These are phyloP conservation scores for Dimocarpus longan DNA, from an alignment of 345 rosid species.

Conservation along the genomic window DNA sequence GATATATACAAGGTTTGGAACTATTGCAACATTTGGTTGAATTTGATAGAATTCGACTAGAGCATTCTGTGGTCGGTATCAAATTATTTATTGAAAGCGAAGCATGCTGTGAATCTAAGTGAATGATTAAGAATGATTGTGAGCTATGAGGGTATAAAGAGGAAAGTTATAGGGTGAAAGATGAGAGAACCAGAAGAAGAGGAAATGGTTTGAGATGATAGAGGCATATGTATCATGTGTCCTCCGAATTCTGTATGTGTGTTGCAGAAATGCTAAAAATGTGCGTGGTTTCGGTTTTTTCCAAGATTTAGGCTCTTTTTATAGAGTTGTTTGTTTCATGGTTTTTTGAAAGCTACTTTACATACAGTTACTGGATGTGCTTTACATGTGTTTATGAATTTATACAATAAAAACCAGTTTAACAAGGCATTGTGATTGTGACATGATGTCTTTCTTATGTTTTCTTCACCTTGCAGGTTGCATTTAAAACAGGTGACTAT, in stretches of 20 bases:
- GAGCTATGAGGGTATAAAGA: background rate
- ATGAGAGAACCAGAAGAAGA: background rate
- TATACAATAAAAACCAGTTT: background rate
- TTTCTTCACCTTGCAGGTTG: constrained; percentile 59
- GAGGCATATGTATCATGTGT: background rate
- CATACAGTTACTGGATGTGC: background rate
- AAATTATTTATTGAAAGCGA: background rate
- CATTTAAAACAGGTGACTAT: constrained; percentile 90
- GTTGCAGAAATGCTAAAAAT: background rate
- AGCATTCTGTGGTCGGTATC: background rate
- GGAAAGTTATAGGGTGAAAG: background rate
- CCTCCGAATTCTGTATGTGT: background rate
- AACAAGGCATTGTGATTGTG: background rate
- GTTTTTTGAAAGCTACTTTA: background rate
- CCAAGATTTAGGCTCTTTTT: background rate
- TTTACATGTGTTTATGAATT: background rate
- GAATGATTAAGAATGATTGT: background rate
- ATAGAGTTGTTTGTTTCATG: background rate
- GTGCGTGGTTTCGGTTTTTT: too few species aligned
- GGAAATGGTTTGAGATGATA: background rate
- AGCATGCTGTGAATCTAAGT: background rate
- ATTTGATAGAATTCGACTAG: background rate
- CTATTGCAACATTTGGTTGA: background rate
- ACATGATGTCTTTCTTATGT: constrained; percentile 1
- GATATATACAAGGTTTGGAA: background rate